phyloP scores from a whole-genome alignment of 176 grass and related monocot species.

The Dactylis glomerata region DNA sequence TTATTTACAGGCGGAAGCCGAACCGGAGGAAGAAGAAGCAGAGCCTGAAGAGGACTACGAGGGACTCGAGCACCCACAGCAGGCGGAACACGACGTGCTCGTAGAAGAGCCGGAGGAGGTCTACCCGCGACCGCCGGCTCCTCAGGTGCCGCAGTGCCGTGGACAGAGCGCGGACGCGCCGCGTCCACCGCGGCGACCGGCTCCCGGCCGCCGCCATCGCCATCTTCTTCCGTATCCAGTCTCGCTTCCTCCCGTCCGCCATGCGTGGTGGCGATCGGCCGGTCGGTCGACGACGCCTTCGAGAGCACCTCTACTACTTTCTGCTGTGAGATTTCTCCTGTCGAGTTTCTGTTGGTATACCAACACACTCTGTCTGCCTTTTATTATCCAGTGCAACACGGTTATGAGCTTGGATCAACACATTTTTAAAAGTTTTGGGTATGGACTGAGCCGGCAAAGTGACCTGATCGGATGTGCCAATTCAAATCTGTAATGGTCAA shows the following conservation, averaged over 20 bases:
- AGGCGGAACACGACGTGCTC: slow-evolving; percentile 37
- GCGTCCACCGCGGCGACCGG: slow-evolving; percentile 13
- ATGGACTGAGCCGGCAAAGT: background rate
- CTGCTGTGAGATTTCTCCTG: too few relatives aligned
- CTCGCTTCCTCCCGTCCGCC: slow-evolving; percentile 39
- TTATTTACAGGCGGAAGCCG: slow-evolving; percentile 33
- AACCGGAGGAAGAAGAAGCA: slow-evolving; percentile 65
- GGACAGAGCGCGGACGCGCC: slow-evolving; percentile 27
- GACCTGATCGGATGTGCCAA: background rate
- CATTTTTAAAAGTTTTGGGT: background rate
- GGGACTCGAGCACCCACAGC: slow-evolving; percentile 45
- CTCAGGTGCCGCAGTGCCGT: slow-evolving; percentile 21
- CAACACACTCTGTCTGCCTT: background rate
- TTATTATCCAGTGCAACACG: background rate
- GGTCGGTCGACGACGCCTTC: background rate
- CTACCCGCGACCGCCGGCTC: background rate
- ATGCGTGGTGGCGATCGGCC: background rate
- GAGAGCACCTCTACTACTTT: background rate
- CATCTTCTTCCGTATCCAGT: slow-evolving; percentile 45
- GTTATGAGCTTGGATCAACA: background rate
- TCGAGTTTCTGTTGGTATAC: background rate
- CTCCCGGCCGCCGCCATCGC: background rate
- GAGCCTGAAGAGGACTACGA: slow-evolving; percentile 46
- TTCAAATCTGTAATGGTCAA: background rate
- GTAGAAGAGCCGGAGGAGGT: slow-evolving; percentile 23